Evolutionary conservation across 257 asterid genomes (phyloP).

Genomic region (Verbena officinalis): DNA sequence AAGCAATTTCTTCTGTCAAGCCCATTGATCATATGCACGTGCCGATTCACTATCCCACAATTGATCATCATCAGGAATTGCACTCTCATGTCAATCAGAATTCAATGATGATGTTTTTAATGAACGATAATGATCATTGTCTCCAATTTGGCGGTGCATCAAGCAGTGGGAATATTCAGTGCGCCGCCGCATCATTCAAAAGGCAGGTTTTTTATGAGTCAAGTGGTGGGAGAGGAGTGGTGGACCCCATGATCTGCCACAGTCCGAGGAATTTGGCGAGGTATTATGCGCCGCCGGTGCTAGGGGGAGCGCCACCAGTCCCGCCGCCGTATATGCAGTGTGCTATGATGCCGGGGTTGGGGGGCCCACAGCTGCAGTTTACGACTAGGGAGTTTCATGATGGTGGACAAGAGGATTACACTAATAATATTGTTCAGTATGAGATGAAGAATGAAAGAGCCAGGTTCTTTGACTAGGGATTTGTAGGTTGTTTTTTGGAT

Average conservation of each 20-base stretch:
- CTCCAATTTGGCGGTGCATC: conserved; percentile 34
- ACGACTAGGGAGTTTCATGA: conserved; percentile 18
- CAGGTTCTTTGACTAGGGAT: conserved; percentile 11
- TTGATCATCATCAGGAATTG: conserved; percentile 27
- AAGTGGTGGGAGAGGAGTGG: conserved; percentile 6
- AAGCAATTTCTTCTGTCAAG: conserved; percentile 10
- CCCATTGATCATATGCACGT: conserved; percentile 15
- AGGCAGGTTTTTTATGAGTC: conserved; percentile 30
- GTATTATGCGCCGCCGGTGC: conserved; percentile 27
- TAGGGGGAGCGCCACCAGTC: background rate
- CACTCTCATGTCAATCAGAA: conserved; percentile 35
- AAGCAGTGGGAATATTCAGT: conserved; percentile 20
- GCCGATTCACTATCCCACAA: conserved; percentile 25
- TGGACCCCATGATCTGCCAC: conserved; percentile 29
- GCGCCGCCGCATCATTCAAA: conserved; percentile 17
- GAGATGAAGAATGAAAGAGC: conserved; percentile 17
- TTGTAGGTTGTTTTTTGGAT: background rate
- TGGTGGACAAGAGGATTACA: conserved; percentile 34
- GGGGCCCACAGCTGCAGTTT: conserved; percentile 23
- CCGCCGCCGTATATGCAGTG: conserved; percentile 22
- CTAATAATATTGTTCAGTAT: conserved; percentile 16
- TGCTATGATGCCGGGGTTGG: conserved; percentile 24
- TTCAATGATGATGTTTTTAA: conserved; percentile 43
- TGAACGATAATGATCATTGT: conserved; percentile 29
- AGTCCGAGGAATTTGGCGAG: conserved; percentile 24